Evolutionary conservation across 768 basidiomycete genomes (phyloP).

Genomic region (Exsudoporus frostii): DNA sequence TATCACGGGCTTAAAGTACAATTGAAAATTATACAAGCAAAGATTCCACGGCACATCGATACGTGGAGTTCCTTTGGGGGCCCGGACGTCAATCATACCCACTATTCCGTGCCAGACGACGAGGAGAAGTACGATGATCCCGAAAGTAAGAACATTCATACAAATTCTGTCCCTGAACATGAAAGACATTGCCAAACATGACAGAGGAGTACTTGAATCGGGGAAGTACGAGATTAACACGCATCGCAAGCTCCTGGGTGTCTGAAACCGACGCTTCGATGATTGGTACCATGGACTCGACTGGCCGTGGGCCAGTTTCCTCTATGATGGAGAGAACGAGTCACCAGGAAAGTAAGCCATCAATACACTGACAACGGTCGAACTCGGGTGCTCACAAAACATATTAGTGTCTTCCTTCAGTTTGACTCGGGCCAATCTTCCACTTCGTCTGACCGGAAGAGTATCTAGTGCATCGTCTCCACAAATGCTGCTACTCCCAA

Average conservation of each 20-base stretch:
- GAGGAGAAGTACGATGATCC: slow-evolving; percentile 1
- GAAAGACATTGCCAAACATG: neutral
- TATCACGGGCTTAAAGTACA: slow-evolving; percentile 69
- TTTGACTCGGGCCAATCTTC: slow-evolving; percentile 4
- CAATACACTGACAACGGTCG: neutral
- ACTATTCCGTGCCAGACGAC: neutral
- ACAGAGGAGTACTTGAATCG: slow-evolving; percentile 3
- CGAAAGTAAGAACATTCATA: slow-evolving; percentile 6
- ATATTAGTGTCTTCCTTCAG: slow-evolving; percentile 13
- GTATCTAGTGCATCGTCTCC: neutral
- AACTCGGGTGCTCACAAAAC: neutral
- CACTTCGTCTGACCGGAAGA: neutral
- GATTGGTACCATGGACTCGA: neutral
- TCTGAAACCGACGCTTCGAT: neutral
- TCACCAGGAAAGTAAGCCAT: slow-evolving; percentile 12
- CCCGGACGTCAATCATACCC: neutral
- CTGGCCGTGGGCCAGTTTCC: neutral
- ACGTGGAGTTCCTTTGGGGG: slow-evolving; percentile 10
- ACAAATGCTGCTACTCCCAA: neutral
- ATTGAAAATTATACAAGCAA: slow-evolving; percentile 51
- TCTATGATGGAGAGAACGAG: neutral
- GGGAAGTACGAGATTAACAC: neutral
- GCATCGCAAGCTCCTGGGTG: neutral
- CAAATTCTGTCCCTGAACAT: neutral
- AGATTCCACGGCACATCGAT: slow-evolving; percentile 21